Conservation (phyloP, 306 rosid species). For the Alnus glutinosa region DNA sequence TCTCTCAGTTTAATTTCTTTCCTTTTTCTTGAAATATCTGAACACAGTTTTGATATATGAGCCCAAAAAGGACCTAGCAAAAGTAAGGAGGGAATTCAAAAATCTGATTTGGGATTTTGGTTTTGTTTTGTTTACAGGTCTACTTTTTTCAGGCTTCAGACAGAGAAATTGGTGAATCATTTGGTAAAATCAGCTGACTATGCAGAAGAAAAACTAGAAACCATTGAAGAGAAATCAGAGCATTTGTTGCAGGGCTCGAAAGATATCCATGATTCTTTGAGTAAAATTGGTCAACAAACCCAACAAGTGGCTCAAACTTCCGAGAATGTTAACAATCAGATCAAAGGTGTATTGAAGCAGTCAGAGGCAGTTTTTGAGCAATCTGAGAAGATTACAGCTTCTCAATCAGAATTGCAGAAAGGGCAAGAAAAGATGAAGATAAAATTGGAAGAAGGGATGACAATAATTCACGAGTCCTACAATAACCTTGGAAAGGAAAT, state of each 20-base stretch:
- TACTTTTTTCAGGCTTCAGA: conserved; percentile 58
- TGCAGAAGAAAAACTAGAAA: conserved; percentile 62
- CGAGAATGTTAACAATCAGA: conserved; percentile 48
- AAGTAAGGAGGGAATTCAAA: background rate
- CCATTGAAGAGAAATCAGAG: conserved; percentile 55
- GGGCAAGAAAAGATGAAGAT: conserved; percentile 63
- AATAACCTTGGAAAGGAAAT: conserved; percentile 56
- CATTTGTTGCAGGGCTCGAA: conserved; percentile 50
- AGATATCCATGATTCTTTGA: conserved; percentile 46
- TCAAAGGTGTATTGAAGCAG: conserved; percentile 49
- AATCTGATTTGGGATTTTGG: background rate
- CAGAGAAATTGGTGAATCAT: conserved; percentile 82
- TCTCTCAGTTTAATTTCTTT: background rate
- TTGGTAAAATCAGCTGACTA: conserved; percentile 59
- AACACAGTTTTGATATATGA: background rate
- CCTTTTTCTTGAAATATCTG: background rate
- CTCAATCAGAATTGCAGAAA: conserved; percentile 55
- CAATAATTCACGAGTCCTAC: conserved; percentile 54
- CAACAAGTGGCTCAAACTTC: conserved; percentile 51
- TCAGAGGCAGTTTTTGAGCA: conserved; percentile 60
- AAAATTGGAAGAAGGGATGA: conserved; percentile 58
- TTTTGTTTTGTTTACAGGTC: conserved; percentile 39
- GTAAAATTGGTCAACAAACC: conserved; percentile 39
- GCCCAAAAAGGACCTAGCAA: background rate
- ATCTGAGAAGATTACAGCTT: conserved; percentile 48